Evolutionary conservation across 1,284 basidiomycete genomes (phyloP), one percentile per base, ranked within the genome.

Genomic region (Volvariella volvacea): DNA sequence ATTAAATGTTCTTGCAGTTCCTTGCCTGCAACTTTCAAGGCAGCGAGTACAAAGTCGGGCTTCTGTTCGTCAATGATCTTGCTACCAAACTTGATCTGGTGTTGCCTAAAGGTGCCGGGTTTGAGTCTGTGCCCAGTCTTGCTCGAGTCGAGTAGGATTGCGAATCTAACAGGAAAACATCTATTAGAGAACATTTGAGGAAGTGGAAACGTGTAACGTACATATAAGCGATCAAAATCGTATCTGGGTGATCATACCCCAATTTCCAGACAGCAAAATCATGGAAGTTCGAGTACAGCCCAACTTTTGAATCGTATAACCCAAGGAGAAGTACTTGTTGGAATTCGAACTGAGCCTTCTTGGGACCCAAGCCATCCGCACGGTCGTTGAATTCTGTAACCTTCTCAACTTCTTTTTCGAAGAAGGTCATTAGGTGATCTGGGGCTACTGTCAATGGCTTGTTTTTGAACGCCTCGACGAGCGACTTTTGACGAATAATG

Each of bases 191-290:
- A 22, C 16, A 7, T 42, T 34, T 17, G 33, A 10, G n/a, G n/a
- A n/a, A n/a, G n/a, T n/a, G 21, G 2, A 39, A n/a, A 32, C 22
- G 49, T 47, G 33, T 9, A 57, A 31, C 30, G 9, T 49, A 86
- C 84, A 86, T 83, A 44, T 80, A 79, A 0, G 81, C 82, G n/a
- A 82, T 60, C 0, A 73, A 66, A 7, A 80, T 63, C 0, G 83
- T 66, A 2, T 65, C 44, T 0, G 47, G 34, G 40, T 70, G 50
- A 16, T 59, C 61, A 54, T 84, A 83, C 0, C 84, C 85, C 49
- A 54, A 48, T 1, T 57, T 58, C 51, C 75, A 77, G 3, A 72
- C 67, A 0, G 79, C 71, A 39, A 63, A 63, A 45, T 83, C 80
- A 52, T 87, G 83, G 46, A 71, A 80, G 3, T 53, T 66, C 0